phyloP scores from a whole-genome alignment of 257 asterid genomes.

The Solanum paucissectum region DNA sequence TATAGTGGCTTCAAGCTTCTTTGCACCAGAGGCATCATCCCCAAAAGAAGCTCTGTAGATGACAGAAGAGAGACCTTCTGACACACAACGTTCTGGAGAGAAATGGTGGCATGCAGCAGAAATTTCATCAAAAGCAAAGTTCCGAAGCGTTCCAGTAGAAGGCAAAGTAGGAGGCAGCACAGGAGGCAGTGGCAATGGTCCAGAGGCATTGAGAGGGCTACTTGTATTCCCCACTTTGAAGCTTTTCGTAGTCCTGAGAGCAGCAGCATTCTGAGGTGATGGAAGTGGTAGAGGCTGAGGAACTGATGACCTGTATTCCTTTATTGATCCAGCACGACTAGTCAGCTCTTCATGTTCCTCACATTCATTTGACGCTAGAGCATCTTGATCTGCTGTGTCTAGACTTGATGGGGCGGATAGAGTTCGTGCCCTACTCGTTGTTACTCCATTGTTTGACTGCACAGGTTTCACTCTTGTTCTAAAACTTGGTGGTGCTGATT shows the following conservation, averaged over 20 bases:
- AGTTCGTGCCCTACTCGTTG: conserved; percentile 40
- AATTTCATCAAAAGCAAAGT: conserved; percentile 62
- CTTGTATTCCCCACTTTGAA: conserved; percentile 50
- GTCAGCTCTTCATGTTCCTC: conserved; percentile 65
- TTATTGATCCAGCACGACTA: conserved; percentile 52
- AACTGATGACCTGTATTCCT: conserved; percentile 43
- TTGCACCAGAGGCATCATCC: conserved; percentile 46
- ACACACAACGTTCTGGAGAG: conserved; percentile 78
- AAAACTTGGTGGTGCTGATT: conserved; percentile 90
- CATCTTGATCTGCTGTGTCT: conserved; percentile 53
- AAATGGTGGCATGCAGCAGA: conserved; percentile 87
- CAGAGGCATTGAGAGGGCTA: conserved; percentile 67
- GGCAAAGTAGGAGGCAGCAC: conserved; percentile 35
- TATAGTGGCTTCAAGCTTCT: conserved; percentile 71
- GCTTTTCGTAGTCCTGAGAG: conserved; percentile 51
- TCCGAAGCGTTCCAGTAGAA: conserved; percentile 36
- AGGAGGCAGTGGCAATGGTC: conserved; percentile 88
- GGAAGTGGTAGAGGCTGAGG: conserved; percentile 99
- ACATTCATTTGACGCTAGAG: conserved; percentile 33
- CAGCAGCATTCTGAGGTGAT: conserved; percentile 35
- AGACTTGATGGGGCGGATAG: conserved; percentile 79
- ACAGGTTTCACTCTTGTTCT: conserved; percentile 49
- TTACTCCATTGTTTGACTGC: conserved; percentile 6
- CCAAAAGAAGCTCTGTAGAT: conserved; percentile 75
- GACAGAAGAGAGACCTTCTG: conserved; percentile 83